Conservation (phyloP, 2,329 filamentous ascomycete species). For the Tetracladium maxilliforme region DNA sequence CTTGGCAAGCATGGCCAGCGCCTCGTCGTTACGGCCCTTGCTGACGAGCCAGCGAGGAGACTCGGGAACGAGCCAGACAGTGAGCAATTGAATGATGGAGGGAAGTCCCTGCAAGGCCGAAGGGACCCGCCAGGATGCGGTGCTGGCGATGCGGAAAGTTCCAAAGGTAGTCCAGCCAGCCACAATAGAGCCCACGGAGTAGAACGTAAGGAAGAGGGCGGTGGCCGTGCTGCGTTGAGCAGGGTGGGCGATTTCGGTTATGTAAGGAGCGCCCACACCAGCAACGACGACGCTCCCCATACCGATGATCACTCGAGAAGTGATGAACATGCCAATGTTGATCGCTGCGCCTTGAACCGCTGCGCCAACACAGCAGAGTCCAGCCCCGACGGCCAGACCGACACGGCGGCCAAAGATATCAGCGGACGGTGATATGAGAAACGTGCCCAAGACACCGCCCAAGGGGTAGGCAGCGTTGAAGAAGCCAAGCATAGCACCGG, state of each 20-base stretch:
- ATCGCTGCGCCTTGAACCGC: constrained; percentile 19
- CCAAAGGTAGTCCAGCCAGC: constrained; percentile 21
- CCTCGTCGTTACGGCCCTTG: constrained; percentile 34
- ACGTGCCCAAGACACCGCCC: constrained; percentile 18
- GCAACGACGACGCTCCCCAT: constrained; percentile 23
- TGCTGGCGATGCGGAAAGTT: neutral
- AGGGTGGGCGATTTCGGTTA: constrained; percentile 19
- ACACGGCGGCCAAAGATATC: constrained; percentile 14
- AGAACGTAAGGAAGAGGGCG: neutral
- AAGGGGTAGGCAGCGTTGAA: constrained; percentile 15
- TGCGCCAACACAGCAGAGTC: constrained; percentile 18
- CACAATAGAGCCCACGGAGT: neutral
- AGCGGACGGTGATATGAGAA: constrained; percentile 15
- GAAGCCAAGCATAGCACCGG: constrained; percentile 14
- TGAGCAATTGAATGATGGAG: constrained; percentile 15
- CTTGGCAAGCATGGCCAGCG: constrained; percentile 33
- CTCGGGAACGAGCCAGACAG: constrained; percentile 41
- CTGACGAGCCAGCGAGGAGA: constrained; percentile 47
- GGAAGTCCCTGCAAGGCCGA: constrained; percentile 6
- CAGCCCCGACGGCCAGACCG: constrained; percentile 12
- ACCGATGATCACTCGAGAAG: constrained; percentile 21
- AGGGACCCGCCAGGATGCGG: constrained; percentile 6
- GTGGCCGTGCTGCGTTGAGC: constrained; percentile 3
- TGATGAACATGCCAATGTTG: constrained; percentile 18
- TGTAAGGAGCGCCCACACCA: constrained; percentile 18